phyloP scores from a whole-genome alignment of 225 moss, liverwort and hornwort genomes.

The Straminergon stramineum region DNA sequence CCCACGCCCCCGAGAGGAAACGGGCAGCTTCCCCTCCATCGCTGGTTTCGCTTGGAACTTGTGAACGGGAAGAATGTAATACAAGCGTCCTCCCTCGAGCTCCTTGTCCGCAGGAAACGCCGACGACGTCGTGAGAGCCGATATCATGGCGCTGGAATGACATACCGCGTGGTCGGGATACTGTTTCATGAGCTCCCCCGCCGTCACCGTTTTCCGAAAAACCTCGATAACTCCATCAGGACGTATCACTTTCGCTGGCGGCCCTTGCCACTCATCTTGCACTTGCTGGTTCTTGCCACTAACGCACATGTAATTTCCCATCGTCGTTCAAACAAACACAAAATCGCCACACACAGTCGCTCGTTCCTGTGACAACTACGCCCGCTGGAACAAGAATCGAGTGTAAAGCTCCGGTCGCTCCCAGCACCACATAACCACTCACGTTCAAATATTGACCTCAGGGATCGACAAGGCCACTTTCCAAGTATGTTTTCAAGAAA shows the following conservation, averaged over 20 bases:
- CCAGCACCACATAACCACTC: neutral
- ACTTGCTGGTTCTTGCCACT: slow-evolving; percentile 35
- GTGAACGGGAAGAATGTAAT: slow-evolving; percentile 34
- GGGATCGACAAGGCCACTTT: neutral
- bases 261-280: slow-evolving; percentile 54
- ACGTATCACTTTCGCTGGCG: slow-evolving; percentile 30
- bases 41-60: slow-evolving; percentile 25
- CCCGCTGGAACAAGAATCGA: neutral
- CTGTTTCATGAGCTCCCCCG: slow-evolving; percentile 35
- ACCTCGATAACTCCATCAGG: slow-evolving; percentile 38
- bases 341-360: neutral
- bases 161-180: slow-evolving; percentile 30
- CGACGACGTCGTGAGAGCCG: slow-evolving; percentile 13
- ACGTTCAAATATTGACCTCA: neutral
- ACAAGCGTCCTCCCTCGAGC: slow-evolving; percentile 45
- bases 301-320: slow-evolving; percentile 47
- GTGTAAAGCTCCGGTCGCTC: neutral
- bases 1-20: neutral
- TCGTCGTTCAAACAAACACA: neutral
- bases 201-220: slow-evolving; percentile 26
- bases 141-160: slow-evolving; percentile 47
- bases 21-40: neutral
- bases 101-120: slow-evolving; percentile 19
- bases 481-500: neutral
- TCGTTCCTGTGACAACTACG: neutral